A percentile compares a stretch with the other conserved stretches of the same genome.
These are phyloP conservation scores for Balakata baccata DNA, from an alignment of 345 rosid genomes.

Conservation along the genomic window DNA sequence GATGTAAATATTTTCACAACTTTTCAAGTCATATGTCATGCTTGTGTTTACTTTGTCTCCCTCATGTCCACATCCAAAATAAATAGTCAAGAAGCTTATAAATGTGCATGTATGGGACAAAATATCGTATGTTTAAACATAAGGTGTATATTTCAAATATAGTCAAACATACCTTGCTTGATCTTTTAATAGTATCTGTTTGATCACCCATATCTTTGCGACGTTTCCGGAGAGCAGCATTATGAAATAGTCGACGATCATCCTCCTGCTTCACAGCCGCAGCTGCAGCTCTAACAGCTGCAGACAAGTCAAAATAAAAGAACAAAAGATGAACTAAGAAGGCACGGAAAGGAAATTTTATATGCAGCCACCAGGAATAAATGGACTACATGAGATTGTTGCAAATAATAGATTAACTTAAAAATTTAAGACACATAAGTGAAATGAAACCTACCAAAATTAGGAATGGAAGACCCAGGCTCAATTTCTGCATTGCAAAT, in stretches of 20 bases:
- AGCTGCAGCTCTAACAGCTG: conserved; percentile 98
- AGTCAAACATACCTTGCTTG: conserved; percentile 46
- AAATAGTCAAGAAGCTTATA: not conserved
- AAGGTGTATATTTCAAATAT: conserved; percentile 17
- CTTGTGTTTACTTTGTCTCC: not conserved
- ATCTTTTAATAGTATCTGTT: conserved; percentile 59
- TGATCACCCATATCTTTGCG: conserved; percentile 90
- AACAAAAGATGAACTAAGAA: not conserved
- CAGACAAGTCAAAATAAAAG: conserved; percentile 18
- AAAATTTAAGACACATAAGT: conserved; percentile 5
- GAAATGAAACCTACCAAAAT: conserved; percentile 57
- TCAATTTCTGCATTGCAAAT: conserved; percentile 82
- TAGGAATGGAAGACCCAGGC: conserved; percentile 65
- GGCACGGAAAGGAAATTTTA: not conserved
- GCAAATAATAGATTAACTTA: not conserved
- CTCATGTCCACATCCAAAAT: not conserved
- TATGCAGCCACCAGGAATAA: conserved; percentile 11
- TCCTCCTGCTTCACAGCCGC: conserved; percentile 85
- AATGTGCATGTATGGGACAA: not conserved
- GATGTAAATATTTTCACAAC: not conserved
- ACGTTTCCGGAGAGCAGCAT: conserved; percentile 85
- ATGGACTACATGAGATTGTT: conserved; percentile 7
- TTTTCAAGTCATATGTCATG: not conserved
- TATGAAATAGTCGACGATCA: conserved; percentile 83
- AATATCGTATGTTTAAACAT: not conserved